Base-by-base conservation (phyloP, 169 alveolate species). In the Plasmodium falciparum region DNA sequence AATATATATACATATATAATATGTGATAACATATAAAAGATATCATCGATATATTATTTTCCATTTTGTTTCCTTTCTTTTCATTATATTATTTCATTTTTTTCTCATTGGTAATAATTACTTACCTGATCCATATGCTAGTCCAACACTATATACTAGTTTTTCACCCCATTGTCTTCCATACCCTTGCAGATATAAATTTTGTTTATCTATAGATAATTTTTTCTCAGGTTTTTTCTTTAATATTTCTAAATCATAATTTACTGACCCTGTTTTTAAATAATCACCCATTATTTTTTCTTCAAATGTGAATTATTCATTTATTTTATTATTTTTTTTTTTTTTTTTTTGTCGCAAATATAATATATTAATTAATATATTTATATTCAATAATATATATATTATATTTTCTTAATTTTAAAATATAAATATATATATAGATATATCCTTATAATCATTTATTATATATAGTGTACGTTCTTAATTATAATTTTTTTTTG, bases 141-240 rank as follows among this genome's bases (percentile, higher is more conserved):
- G 73, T 11, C 97, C 97, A n/a, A 95, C 97, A 56, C 96, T 93
- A 74, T 95, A 95, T 15, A 97, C 95, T 39, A 95, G 80, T 73
- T 95, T 95, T 78, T 95, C 97, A 7, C 97, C 97, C 97, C 97
- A 95, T 74, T 94, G 97, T 49, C 97, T 93, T 33, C 96, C 97
- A 85, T 95, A 95, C 15, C 97, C 95, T 73, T 88, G 91, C 54
- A 88, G 94, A 63, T 66, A 95, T 73, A 92, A 90, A 95, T 74
- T 93, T 88, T 89, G 94, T 86, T 61, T 93, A 49, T 91, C 80
- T 49, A 88, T 70, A 6, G 92, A 73, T 76, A 91, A 83, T 54
- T 73, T 83, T 49, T 70, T 66, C 39, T 78, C 92, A 15, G 93
- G 91, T 56, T 88, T 74, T 62, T 90, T 85, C 63, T 93, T 83